Base-by-base conservation (phyloP, 305 asterid species). In the Petunia hybrid region DNA sequence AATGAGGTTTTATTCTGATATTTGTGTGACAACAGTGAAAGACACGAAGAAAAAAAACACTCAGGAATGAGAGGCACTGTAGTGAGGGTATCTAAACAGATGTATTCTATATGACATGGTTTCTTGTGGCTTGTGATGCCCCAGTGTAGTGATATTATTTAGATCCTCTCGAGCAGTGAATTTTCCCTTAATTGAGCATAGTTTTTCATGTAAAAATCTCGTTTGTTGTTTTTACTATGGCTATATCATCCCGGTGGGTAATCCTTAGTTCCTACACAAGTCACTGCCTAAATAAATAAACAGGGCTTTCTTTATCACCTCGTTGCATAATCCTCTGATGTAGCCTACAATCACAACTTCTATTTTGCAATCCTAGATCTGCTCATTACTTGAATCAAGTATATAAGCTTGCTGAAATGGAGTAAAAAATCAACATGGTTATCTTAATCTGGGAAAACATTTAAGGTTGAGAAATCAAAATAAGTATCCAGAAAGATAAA, bases 291-390 rank as follows among this genome's bases (percentile, higher is more conserved):
- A 57, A 8, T 68, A 80, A 60, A 41, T 66, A 31, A 10, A 60
- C 38, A n/a, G n/a, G 67, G 14, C 70, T 9, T 39, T 67, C 14
- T 69, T 4, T 53, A 42, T 80, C 84, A 95, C 98, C 95, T 66
- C 84, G 78, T 41, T 40, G 55, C 57, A 56, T 43, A 91, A 85
- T 85, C 95, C 89, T 83, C 88, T 88, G 87, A 91, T 87, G 90
- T 86, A 92, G 81, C 97, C 99, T 66, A 88, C 91, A n/a, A 93
- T 80, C 80, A 89, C 67, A 82, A 93, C 70, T 87, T 92, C 91
- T 89, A 93, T 86, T 81, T 86, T 80, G 56, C 80, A 61, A 74
- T 89, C 92, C 46, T 85, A 3, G 51, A 64, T 45, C 79, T 80
- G 67, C 36, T 71, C 88, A 4, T 82, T 84, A 76, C 71, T 81